Evolutionary conservation across 225 moss, liverwort and hornwort species (phyloP), one percentile per base, ranked within the genome.

Genomic region (Bryoerythrophyllum caledonicum): DNA sequence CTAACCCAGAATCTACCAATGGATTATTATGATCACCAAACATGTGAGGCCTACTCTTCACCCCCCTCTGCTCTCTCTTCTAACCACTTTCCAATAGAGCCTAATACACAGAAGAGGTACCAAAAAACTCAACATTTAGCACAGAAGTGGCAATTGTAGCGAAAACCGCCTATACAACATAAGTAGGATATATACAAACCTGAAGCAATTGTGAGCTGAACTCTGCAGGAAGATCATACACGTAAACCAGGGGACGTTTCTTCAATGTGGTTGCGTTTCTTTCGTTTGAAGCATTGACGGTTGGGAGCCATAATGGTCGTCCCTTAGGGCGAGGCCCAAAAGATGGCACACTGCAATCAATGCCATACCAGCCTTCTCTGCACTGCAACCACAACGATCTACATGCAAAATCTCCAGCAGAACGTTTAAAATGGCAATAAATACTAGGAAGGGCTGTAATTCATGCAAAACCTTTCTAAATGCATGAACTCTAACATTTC

Each of bases 331-430:
- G 76, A 51, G 82, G 73, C 8, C 74, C 32, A 46, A 60, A 63
- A 12, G 90, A 86, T 16, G 90, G 90, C 43, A 90, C 53, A 74
- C 91, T 93, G 69, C 93, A 93, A 75, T 93, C 93, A 61, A 93
- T 77, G 21, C 89, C 93, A 63, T 91, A 76, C 93, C 91, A 93
- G 23, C 91, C 91, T 76, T 87, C 76, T 23, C 40, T 75, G 76
- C 93, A 89, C 91, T 93, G 76, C 74, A 82, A 32, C 20, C 8
- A 69, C 8, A 49, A 49, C n/a, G n/a, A n/a, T n/a, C n/a, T n/a
- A n/a, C n/a, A n/a, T n/a, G n/a, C n/a, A n/a, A n/a, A n/a, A n/a
- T n/a, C n/a, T n/a, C n/a, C n/a, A n/a, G n/a, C n/a, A n/a, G n/a
- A 49, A 49, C 7, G 19, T 6, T 1, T 1, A 6, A 17, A 48